These are phyloP conservation scores for Chalciporus chontae DNA, from an alignment of 768 basidiomycete genomes.

Conservation along the genomic window DNA sequence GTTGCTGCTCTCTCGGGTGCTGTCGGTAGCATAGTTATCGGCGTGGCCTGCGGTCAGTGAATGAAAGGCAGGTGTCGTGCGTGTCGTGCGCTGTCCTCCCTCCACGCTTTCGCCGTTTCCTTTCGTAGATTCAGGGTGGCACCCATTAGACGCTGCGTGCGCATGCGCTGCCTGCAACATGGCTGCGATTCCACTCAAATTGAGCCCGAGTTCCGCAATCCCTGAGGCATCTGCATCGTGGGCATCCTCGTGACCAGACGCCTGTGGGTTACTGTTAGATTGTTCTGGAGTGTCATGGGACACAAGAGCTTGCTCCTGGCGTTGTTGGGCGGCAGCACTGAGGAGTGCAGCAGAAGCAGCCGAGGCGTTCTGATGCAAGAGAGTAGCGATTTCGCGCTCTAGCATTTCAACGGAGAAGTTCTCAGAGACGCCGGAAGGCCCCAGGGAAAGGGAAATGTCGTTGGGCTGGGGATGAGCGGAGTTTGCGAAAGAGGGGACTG, in stretches of 20 bases:
- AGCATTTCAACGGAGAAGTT: slow-evolving; percentile 68
- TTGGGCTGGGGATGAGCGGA: slow-evolving; percentile 16
- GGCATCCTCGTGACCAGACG: slow-evolving; percentile 7
- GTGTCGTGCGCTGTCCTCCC: slow-evolving; percentile 51
- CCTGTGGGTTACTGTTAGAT: slow-evolving; percentile 16
- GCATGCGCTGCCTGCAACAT: slow-evolving; percentile 77
- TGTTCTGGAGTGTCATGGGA: slow-evolving; percentile 35
- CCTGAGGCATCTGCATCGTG: slow-evolving; percentile 14
- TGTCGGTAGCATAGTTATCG: slow-evolving; percentile 20
- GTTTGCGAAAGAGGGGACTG: slow-evolving; percentile 26
- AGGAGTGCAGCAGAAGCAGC: slow-evolving; percentile 63
- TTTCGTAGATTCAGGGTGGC: slow-evolving; percentile 44
- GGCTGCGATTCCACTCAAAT: slow-evolving; percentile 66
- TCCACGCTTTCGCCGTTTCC: slow-evolving; percentile 44
- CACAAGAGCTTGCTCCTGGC: slow-evolving; percentile 43
- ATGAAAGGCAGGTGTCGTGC: slow-evolving; percentile 75
- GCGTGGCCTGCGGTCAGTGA: slow-evolving; percentile 58
- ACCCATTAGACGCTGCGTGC: slow-evolving; percentile 48
- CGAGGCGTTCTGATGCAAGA: slow-evolving; percentile 73
- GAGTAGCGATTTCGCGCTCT: slow-evolving; percentile 71
- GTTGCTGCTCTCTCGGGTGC: slow-evolving; percentile 33
- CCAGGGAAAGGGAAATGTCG: slow-evolving; percentile 36
- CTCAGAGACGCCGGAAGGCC: slow-evolving; percentile 39
- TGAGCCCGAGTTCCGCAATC: slow-evolving; percentile 46
- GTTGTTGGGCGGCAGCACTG: slow-evolving; percentile 65